These are phyloP conservation scores for Naganishia vaughanmartiniae DNA, from an alignment of 768 basidiomycete species.

Conservation along the genomic window DNA sequence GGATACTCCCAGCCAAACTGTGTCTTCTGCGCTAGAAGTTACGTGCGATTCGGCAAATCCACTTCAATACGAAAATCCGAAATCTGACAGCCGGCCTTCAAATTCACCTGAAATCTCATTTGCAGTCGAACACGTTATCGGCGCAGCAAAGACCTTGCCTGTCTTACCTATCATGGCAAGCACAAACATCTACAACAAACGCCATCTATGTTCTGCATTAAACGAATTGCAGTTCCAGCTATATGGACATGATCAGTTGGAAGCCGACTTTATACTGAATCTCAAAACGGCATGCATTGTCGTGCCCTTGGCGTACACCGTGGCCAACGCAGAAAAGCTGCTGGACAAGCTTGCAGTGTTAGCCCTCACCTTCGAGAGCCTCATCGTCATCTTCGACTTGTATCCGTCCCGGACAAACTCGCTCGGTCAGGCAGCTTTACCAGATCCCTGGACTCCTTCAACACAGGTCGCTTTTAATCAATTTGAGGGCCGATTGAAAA, in stretches of 20 bases:
- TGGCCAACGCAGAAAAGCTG: background rate
- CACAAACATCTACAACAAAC: constrained; percentile 4
- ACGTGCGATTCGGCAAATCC: background rate
- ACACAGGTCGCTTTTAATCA: background rate
- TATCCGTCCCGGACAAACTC: background rate
- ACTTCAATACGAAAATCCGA: background rate
- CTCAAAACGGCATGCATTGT: constrained; percentile 2
- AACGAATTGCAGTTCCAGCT: background rate
- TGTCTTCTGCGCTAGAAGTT: background rate
- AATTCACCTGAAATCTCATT: background rate
- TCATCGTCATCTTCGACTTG: constrained; percentile 8
- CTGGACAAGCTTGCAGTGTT: background rate
- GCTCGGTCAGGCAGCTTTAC: background rate
- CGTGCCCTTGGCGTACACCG: background rate
- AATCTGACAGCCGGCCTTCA: background rate
- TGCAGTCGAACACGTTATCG: background rate
- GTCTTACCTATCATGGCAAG: background rate
- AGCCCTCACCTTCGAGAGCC: background rate
- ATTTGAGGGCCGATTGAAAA: constrained; percentile 14
- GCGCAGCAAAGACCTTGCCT: background rate
- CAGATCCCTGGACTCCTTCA: constrained; percentile 6
- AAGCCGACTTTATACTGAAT: constrained; percentile 14
- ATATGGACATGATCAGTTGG: constrained; percentile 11
- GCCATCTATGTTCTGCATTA: background rate
- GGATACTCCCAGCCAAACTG: background rate